Base-by-base conservation (phyloP, 805 yeast genomes). In the Yarrowia sp. region DNA sequence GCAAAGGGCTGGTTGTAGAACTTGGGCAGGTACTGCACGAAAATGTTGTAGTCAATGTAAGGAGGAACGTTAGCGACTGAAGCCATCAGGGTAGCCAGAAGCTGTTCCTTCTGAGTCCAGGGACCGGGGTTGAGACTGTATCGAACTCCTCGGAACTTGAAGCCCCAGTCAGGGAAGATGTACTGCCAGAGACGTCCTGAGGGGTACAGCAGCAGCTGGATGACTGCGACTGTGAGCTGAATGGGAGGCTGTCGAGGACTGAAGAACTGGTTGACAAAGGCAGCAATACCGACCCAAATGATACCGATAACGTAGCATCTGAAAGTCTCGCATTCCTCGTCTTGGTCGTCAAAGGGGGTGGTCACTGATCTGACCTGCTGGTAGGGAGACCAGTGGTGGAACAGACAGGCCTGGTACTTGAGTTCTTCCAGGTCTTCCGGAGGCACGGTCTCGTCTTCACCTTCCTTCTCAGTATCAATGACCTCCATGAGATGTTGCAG, bases 91-190 rank as follows among this genome's bases (percentile, higher is more conserved):
- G 91, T 85, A 1, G 88, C 80, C 70, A 88, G 80, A 87, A 87
- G 86, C 75, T 88, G 91, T 74, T 88, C 91, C 73, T 88, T 88
- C 70, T 76, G 80, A 38, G 82, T 78, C 88, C 89, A 88, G 9
- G 89, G 88, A 8, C 90, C 89, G 2, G 88, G 89, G 75, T 86
- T 86, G 65, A 87, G 75, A 11, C 81, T 79, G 72, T 77, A 76
- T 74, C 82, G 78, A 41, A 73, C 77, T 64, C 86, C 82, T 43
- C 74, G 72, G 68, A 82, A 65, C 3, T 74, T 79, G 71, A 83
- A 74, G 7, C 81, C 79, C 76, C 77, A 79, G 65, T 82, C 82
- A 2, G 65, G 65, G 35, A 59, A 45, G 35, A 45, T 45, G n/a
- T 16, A 45, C 42, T 59, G 65, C 16, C 70, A 55, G 5, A 70